These are phyloP conservation scores for Rossbeevera mucosa DNA, from an alignment of 768 basidiomycete species.

Conservation along the genomic window DNA sequence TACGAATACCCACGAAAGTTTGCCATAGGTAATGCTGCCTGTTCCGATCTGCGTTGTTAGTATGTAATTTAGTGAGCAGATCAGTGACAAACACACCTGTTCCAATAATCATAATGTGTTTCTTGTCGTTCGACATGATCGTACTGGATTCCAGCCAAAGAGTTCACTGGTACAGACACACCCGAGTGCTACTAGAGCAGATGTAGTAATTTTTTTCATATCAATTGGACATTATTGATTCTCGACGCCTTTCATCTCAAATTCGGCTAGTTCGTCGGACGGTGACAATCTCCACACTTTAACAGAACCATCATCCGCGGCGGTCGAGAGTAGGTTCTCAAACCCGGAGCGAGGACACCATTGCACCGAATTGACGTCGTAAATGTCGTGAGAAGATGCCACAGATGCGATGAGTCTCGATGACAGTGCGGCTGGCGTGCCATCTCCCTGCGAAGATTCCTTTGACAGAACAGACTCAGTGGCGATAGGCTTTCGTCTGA, in stretches of 20 bases:
- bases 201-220: background rate
- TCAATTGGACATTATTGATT: background rate
- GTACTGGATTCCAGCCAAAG: background rate
- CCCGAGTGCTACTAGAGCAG: background rate
- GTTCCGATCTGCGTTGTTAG: background rate
- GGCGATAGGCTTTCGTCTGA: background rate
- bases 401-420: constrained; percentile 51
- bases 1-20: too few species aligned
- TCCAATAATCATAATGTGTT: constrained; percentile 37
- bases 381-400: constrained; percentile 69
- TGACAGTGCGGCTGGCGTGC: constrained; percentile 25
- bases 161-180: too few species aligned
- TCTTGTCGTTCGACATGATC: constrained; percentile 16
- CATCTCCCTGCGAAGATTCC: constrained; percentile 12
- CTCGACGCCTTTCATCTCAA: background rate
- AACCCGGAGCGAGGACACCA: constrained; percentile 76
- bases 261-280: background rate
- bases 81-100: constrained; percentile 29
- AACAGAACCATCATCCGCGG: constrained; percentile 80
- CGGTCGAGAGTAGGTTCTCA: constrained; percentile 68
- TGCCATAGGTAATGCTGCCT: too few species aligned
- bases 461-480: constrained; percentile 4
- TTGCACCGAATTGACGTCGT: constrained; percentile 78
- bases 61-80: background rate
- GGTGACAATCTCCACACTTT: constrained; percentile 66